Evolutionary conservation across 73 alveolate species (phyloP).

Genomic region (Stentor coeruleus): DNA sequence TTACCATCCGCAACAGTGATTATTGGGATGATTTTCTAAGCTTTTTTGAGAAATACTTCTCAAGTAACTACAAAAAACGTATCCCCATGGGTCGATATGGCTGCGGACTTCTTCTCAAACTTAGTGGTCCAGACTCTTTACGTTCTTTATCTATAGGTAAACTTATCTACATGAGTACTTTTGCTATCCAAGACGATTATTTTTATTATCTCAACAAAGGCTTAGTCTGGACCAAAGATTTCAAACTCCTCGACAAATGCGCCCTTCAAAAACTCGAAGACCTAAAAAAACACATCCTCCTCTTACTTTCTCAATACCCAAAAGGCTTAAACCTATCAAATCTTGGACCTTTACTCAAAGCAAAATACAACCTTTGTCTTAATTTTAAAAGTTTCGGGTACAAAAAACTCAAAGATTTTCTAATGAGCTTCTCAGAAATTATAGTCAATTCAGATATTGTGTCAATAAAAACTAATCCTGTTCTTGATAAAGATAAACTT

Average conservation of each 20-base stretch:
- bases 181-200: no score
- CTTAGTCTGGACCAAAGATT: background rate
- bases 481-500: background rate
- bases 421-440: background rate
- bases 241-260: background rate
- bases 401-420: background rate
- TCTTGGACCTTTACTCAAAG: background rate
- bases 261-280: background rate
- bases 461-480: no score
- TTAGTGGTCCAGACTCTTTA: background rate
- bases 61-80: background rate
- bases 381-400: background rate
- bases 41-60: background rate
- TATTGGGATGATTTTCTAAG: background rate
- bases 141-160: background rate
- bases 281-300: background rate
- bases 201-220: no score
- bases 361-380: background rate
- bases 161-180: background rate
- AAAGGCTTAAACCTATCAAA: background rate
- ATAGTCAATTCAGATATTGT: no score
- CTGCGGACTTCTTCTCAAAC: background rate
- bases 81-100: background rate
- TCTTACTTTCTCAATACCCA: background rate
- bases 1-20: background rate